phyloP scores from a whole-genome alignment of 257 asterid genomes.

The Misopates orontium region DNA sequence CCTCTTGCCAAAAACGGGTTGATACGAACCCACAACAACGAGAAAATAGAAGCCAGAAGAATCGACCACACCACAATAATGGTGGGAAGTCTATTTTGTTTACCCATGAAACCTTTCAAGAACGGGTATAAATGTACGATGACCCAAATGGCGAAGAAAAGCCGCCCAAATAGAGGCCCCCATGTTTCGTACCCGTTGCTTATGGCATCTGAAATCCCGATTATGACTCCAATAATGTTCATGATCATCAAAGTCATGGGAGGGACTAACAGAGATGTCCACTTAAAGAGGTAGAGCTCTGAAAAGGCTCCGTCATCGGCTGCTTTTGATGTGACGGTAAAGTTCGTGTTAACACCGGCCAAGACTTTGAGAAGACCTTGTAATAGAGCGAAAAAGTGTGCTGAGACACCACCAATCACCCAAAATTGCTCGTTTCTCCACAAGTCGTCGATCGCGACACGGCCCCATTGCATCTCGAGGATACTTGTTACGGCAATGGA shows the following conservation, averaged over 20 bases:
- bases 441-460: slow-evolving; percentile 78
- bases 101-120: slow-evolving; percentile 98
- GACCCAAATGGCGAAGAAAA: slow-evolving; percentile 96
- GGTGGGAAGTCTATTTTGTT: slow-evolving; percentile 74
- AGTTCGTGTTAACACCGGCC: slow-evolving; percentile 89
- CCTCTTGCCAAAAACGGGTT: slow-evolving; percentile 70
- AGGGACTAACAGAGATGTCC: slow-evolving; percentile 91
- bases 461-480: slow-evolving; percentile 95
- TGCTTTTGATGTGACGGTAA: slow-evolving; percentile 94
- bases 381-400: slow-evolving; percentile 86
- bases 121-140: slow-evolving; percentile 90
- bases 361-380: slow-evolving; percentile 95
- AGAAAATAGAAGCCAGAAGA: slow-evolving; percentile 88
- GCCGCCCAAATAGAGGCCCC: slow-evolving; percentile 94
- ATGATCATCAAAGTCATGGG: slow-evolving; percentile 82
- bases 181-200: slow-evolving; percentile 90
- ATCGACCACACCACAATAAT: slow-evolving; percentile 92
- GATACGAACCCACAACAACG: slow-evolving; percentile 88
- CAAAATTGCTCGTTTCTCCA: slow-evolving; percentile 99
- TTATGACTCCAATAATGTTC: slow-evolving; percentile 81
- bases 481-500: slow-evolving; percentile 80
- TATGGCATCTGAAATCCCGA: slow-evolving; percentile 86
- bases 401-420: slow-evolving; percentile 94
- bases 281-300: slow-evolving; percentile 86
- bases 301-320: slow-evolving; percentile 91